These are phyloP conservation scores for Daldinia concentrica DNA, from an alignment of 495 filamentous ascomycete species.

Conservation along the genomic window DNA sequence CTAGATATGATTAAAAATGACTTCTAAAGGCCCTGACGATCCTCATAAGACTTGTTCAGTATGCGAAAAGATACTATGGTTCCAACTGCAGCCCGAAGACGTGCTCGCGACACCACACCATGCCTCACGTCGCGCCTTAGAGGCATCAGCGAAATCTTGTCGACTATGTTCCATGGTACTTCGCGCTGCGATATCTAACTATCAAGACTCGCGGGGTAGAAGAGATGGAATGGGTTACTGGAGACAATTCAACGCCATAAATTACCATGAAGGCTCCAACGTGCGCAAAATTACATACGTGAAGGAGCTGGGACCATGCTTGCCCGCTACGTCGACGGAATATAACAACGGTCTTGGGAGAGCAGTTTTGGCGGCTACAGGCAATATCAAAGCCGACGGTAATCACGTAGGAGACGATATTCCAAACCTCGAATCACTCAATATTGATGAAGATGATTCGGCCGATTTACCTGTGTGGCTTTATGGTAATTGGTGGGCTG, in stretches of 20 bases:
- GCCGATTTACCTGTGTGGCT: conserved; percentile 27
- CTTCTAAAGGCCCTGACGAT: neutral
- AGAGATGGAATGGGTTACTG: conserved; percentile 22
- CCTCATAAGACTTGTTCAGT: conserved; percentile 6
- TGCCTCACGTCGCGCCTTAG: conserved; percentile 4
- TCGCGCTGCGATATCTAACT: conserved; percentile 22
- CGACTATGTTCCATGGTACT: conserved; percentile 17
- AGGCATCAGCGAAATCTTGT: conserved; percentile 19
- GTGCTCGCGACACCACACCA: conserved; percentile 12
- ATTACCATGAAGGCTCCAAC: conserved; percentile 13
- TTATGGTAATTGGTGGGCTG: conserved; percentile 30
- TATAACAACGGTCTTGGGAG: neutral
- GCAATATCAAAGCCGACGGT: conserved; percentile 18
- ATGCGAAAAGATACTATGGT: conserved; percentile 18
- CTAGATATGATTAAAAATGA: neutral
- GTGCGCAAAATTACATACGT: conserved; percentile 24
- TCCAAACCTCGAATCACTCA: conserved; percentile 5
- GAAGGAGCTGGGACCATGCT: conserved; percentile 20
- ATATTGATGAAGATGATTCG: conserved; percentile 11
- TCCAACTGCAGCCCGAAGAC: conserved; percentile 26
- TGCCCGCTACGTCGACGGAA: conserved; percentile 16
- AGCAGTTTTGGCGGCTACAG: conserved; percentile 15
- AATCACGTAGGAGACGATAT: conserved; percentile 13
- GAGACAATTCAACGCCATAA: conserved; percentile 26
- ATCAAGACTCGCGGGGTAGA: conserved; percentile 4